These are phyloP conservation scores for Cryptococcus jaspeensis DNA, from an alignment of 1,284 basidiomycete genomes.

Conservation along the genomic window DNA sequence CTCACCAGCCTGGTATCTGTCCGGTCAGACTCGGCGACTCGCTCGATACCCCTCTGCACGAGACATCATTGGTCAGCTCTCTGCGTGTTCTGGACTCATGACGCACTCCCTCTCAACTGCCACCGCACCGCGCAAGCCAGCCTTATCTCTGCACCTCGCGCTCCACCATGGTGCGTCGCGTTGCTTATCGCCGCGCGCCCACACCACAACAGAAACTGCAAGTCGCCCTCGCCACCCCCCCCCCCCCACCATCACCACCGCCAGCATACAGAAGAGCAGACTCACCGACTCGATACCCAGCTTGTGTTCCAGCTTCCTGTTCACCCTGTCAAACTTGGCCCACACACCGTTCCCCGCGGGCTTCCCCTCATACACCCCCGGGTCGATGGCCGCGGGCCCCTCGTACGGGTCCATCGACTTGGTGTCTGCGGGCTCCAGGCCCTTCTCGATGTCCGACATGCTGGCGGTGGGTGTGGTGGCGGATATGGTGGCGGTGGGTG, in stretches of 20 bases:
- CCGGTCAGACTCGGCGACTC: constrained; percentile 32
- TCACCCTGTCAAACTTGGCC: constrained; percentile 27
- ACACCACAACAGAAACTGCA: too few species aligned
- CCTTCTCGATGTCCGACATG: constrained; percentile 4
- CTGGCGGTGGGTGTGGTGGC: too few species aligned
- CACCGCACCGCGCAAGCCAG: too few species aligned
- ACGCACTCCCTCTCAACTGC: not conserved
- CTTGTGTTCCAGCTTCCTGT: constrained; percentile 19
- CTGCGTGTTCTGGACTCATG: not conserved
- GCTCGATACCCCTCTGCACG: constrained; percentile 41
- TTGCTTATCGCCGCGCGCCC: too few species aligned
- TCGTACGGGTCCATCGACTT: constrained; percentile 4
- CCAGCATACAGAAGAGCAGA: too few species aligned
- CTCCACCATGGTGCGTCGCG: too few species aligned
- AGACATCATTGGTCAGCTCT: not conserved
- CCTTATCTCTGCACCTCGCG: too few species aligned
- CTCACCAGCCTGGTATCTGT: constrained; percentile 29
- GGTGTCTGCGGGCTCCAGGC: constrained; percentile 1
- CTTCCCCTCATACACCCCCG: not conserved
- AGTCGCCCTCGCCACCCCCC: too few species aligned
- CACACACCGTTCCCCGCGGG: not conserved
- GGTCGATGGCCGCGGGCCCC: not conserved
- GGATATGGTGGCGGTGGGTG: too few species aligned
- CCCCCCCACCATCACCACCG: too few species aligned
- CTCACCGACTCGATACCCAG: constrained; percentile 35